Evolutionary conservation across 2,329 filamentous ascomycete genomes (phyloP).

Genomic region (Chaetomiaceae sp.): DNA sequence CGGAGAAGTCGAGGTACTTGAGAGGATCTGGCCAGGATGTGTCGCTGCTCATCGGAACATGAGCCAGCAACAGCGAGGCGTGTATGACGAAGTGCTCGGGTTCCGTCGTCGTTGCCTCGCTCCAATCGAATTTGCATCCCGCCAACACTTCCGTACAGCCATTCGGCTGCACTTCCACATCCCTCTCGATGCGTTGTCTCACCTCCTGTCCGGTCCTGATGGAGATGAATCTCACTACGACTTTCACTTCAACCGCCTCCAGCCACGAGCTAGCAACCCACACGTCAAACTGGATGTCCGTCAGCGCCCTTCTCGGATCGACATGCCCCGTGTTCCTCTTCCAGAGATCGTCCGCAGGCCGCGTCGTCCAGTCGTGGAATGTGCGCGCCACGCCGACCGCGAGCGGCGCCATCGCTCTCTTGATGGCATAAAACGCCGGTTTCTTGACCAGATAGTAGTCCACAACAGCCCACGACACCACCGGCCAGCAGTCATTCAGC

Average conservation of each 20-base stretch:
- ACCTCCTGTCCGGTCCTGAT: conserved; percentile 35
- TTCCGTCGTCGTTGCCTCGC: conserved; percentile 8
- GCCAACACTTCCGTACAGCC: conserved; percentile 35
- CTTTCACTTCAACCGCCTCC: conserved; percentile 19
- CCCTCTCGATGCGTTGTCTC: conserved; percentile 20
- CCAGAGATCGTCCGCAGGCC: conserved; percentile 29
- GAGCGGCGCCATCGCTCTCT: conserved; percentile 53
- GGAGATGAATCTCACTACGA: conserved; percentile 37
- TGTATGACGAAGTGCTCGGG: conserved; percentile 30
- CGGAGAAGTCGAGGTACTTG: conserved; percentile 50
- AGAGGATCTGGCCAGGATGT: conserved; percentile 56
- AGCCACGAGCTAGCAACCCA: conserved; percentile 37
- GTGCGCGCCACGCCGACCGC: conserved; percentile 49
- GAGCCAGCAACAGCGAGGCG: conserved; percentile 36
- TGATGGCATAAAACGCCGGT: conserved; percentile 43
- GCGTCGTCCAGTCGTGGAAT: conserved; percentile 39
- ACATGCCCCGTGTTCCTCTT: conserved; percentile 32
- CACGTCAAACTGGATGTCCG: conserved; percentile 35
- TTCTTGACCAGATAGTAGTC: conserved; percentile 60
- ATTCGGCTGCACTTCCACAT: conserved; percentile 30
- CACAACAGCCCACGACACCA: conserved; percentile 59
- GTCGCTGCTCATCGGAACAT: conserved; percentile 39
- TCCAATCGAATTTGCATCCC: conserved; percentile 28
- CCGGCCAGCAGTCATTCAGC: conserved; percentile 65
- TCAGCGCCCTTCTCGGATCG: conserved; percentile 34